Conservation (phyloP, 2,329 filamentous ascomycete genomes). For the Tolypocladium inflatum region DNA sequence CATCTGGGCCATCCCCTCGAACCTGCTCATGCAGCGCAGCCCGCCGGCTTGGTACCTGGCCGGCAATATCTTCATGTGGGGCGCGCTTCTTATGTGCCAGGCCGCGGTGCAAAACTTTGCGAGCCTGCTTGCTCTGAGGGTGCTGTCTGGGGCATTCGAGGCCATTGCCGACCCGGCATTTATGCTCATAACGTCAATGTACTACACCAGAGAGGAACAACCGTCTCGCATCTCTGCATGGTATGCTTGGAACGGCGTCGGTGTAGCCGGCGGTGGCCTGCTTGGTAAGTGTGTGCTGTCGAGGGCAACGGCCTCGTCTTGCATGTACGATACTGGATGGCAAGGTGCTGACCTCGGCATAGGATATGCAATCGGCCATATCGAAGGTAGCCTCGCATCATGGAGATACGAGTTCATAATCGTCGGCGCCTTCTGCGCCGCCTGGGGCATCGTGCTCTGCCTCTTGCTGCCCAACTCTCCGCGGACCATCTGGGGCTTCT, state of each 20-base stretch:
- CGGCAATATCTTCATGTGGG: conserved; percentile 47
- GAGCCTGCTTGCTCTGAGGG: conserved; percentile 43
- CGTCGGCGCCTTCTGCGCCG: conserved; percentile 46
- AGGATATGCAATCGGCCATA: conserved; percentile 51
- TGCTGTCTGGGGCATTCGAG: conserved; percentile 56
- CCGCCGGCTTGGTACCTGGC: conserved; percentile 26
- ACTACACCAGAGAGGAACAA: conserved; percentile 53
- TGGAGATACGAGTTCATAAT: conserved; percentile 64
- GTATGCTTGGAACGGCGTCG: conserved; percentile 50
- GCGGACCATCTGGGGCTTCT: conserved; percentile 41
- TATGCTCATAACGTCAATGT: conserved; percentile 58
- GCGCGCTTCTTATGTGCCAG: conserved; percentile 35
- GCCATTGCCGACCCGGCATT: conserved; percentile 39
- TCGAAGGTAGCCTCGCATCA: conserved; percentile 42
- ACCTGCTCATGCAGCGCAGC: conserved; percentile 20
- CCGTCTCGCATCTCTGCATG: conserved; percentile 50
- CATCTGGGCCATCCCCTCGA: conserved; percentile 23
- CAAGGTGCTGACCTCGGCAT: neutral
- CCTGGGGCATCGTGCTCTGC: conserved; percentile 50
- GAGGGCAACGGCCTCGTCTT: neutral
- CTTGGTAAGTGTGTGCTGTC: conserved; percentile 16
- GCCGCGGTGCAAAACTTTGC: conserved; percentile 47
- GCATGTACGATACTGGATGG: neutral
- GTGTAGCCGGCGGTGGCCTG: conserved; percentile 46
- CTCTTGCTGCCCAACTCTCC: conserved; percentile 49